These are phyloP conservation scores for Raddia distichophylla DNA, from an alignment of 176 grass and related monocot genomes.

Conservation along the genomic window DNA sequence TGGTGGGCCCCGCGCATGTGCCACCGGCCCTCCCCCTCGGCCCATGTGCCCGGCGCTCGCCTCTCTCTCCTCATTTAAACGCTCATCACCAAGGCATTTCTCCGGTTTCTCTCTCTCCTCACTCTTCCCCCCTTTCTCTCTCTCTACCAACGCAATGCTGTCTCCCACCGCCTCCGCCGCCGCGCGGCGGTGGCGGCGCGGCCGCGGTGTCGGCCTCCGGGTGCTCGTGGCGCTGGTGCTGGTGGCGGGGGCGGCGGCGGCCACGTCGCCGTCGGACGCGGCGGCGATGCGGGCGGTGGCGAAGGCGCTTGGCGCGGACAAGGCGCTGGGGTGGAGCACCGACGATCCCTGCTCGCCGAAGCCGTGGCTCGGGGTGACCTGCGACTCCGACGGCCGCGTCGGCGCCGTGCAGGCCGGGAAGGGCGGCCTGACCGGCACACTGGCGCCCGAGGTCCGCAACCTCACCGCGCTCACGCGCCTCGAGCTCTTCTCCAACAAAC, in stretches of 20 bases:
- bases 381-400: conserved; percentile 51
- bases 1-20: conserved; percentile 54
- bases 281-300: conserved; percentile 63
- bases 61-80: conserved; percentile 51
- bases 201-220: background rate
- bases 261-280: conserved; percentile 37
- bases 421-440: conserved; percentile 31
- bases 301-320: conserved; percentile 43
- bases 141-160: conserved; percentile 18
- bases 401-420: conserved; percentile 53
- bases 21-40: conserved; percentile 15
- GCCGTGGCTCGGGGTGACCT: conserved; percentile 51
- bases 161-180: conserved; percentile 26
- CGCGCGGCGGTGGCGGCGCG: conserved; percentile 18
- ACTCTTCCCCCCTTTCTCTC: too few species aligned
- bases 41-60: conserved; percentile 43
- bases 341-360: conserved; percentile 56
- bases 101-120: conserved; percentile 2
- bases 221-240: conserved; percentile 15
- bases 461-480: conserved; percentile 66
- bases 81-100: conserved; percentile 17
- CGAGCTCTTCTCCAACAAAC: conserved; percentile 56
- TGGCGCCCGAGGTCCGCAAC: conserved; percentile 61
- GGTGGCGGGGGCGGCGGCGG: background rate
- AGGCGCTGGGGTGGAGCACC: conserved; percentile 44